Evolutionary conservation across 768 basidiomycete genomes (phyloP).

Genomic region (Leccinum truebloodii): DNA sequence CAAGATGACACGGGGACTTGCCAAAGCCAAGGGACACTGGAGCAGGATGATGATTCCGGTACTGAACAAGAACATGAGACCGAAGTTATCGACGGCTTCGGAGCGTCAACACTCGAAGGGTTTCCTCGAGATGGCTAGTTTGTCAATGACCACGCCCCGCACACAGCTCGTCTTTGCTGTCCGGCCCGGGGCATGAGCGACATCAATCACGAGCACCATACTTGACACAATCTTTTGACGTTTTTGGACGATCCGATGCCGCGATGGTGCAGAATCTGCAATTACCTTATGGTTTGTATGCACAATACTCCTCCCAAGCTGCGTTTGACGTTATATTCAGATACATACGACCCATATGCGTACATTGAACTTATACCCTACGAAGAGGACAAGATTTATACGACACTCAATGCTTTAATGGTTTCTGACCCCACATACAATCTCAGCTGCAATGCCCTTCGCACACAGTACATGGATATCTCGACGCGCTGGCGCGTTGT

Average conservation of each 20-base stretch:
- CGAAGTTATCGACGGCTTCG: slow-evolving; percentile 14
- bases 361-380: background rate
- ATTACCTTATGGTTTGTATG: slow-evolving; percentile 16
- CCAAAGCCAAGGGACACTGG: slow-evolving; percentile 5
- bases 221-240: background rate
- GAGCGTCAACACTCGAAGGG: background rate
- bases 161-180: background rate
- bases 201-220: background rate
- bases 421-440: background rate
- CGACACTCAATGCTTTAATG: background rate
- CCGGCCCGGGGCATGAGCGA: background rate
- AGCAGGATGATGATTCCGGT: background rate
- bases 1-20: slow-evolving; percentile 23
- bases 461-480: slow-evolving; percentile 6
- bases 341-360: slow-evolving; percentile 2
- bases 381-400: background rate
- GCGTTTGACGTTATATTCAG: background rate
- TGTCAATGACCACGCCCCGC: background rate
- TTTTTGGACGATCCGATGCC: slow-evolving; percentile 8
- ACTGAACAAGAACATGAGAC: slow-evolving; percentile 8
- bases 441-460: background rate
- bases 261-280: background rate
- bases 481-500: slow-evolving; percentile 23
- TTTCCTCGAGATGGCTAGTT: slow-evolving; percentile 14
- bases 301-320: background rate